Conservation (phyloP, 192 early-diverging fungal genomes). For the Oehlia diaphana region DNA sequence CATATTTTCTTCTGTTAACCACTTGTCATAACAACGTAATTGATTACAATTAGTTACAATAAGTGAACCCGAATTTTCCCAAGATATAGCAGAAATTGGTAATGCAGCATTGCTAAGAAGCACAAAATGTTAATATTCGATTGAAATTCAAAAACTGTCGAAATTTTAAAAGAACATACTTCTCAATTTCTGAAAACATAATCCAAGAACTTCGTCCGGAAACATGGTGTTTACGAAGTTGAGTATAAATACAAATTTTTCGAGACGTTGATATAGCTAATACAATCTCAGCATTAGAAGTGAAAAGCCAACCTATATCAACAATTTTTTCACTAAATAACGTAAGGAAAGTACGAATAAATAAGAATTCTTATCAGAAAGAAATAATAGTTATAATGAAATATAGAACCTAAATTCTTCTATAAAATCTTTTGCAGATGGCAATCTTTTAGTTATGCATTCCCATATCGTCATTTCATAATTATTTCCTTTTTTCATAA, state of each 20-base stretch:
- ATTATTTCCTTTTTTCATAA: not conserved
- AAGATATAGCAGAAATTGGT: constrained; percentile 48
- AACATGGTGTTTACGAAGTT: constrained; percentile 44
- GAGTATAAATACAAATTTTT: constrained; percentile 62
- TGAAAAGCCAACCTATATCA: constrained; percentile 70
- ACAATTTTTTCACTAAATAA: constrained; percentile 47
- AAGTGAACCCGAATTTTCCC: constrained; percentile 61
- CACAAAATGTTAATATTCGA: not conserved
- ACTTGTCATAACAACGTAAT: constrained; percentile 63
- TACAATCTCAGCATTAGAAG: constrained; percentile 73
- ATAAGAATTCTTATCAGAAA: not conserved
- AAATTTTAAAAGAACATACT: constrained; percentile 41
- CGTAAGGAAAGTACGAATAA: not conserved
- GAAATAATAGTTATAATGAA: not conserved
- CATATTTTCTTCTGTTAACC: constrained; percentile 59
- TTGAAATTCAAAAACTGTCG: not conserved
- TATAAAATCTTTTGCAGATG: constrained; percentile 45
- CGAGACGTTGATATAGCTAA: constrained; percentile 61
- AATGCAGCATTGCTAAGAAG: constrained; percentile 27
- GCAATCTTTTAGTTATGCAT: constrained; percentile 45
- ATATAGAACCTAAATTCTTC: constrained; percentile 38
- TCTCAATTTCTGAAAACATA: constrained; percentile 53
- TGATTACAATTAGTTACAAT: constrained; percentile 55
- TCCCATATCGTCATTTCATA: constrained; percentile 45
- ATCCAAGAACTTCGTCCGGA: constrained; percentile 50